Evolutionary conservation across 208 protist genomes (phyloP), one percentile per base, ranked within the genome.

Genomic region (Crithidia acanthocephali): DNA sequence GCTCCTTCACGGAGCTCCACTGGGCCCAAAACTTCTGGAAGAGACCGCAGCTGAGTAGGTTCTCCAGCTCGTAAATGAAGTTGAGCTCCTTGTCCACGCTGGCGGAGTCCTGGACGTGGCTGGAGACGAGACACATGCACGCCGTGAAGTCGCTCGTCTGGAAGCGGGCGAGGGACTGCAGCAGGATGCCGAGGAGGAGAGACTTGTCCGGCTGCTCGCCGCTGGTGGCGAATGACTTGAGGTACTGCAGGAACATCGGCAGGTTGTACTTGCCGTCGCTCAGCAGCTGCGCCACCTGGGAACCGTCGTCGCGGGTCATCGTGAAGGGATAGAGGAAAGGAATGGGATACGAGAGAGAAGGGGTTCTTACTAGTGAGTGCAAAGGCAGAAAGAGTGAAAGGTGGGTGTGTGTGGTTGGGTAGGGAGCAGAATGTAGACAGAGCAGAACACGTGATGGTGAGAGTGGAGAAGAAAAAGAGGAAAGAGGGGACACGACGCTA

Each of bases 31-130:
- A 96, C 69, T 80, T 74, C 7, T 80, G 76, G 60, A 96, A 96
- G 57, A 85, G 63, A 25, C 91, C 88, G 58, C 88, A 91, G 76
- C 83, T 91, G 59, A 96, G 83, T 22, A 91, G 83, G 69, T 96
- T 96, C 79, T 96, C 91, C n/a, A 93, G 80, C 51, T 91, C 91
- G 72, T 96, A 95, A 61, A 95, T 92, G 67, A 80, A 81, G 61
- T 79, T 80, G 1, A 96, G 66, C 68, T 94, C 88, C 78, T 92
- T 89, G 76, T 91, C 85, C 45, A 94, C 84, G 61, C 75, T 85
- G 28, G 79, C 33, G 11, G 84, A 82, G 65, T 93, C 87, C 81
- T 96, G 91, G 66, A 93, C 87, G 70, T 94, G 84, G 60, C 81
- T 84, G 35, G 84, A 76, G 32, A 96, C 85, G 50, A 96, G 88